Percentiles rank a stretch among this genome's conserved stretches.
Evolutionary conservation across 768 basidiomycete species (phyloP).

Genomic region (Leccinum subgranulosum): DNA sequence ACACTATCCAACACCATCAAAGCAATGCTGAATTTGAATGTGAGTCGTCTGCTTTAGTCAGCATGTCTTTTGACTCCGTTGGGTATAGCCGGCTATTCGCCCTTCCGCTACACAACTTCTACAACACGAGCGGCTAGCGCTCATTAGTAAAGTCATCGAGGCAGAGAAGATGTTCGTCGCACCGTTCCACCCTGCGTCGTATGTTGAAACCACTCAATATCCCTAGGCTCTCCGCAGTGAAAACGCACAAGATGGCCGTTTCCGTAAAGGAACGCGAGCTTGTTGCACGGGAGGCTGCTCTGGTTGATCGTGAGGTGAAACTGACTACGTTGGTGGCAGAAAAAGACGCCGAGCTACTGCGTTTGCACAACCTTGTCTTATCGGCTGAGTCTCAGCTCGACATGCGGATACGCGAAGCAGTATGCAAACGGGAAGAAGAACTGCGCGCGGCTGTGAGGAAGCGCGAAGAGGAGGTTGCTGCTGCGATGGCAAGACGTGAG

Average conservation of each 20-base stretch:
- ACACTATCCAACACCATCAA: slow-evolving; percentile 72
- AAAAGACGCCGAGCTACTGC: slow-evolving; percentile 60
- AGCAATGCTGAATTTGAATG: slow-evolving; percentile 84
- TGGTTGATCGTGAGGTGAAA: slow-evolving; percentile 56
- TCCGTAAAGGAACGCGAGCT: slow-evolving; percentile 65
- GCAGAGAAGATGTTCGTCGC: slow-evolving; percentile 69
- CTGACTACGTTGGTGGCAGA: slow-evolving; percentile 44
- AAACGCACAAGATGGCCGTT: slow-evolving; percentile 55
- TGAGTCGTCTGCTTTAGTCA: slow-evolving; percentile 33
- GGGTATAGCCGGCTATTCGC: slow-evolving; percentile 73
- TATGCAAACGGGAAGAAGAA: slow-evolving; percentile 65
- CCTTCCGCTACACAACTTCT: slow-evolving; percentile 79
- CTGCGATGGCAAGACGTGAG: slow-evolving; percentile 61
- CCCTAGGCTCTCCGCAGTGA: slow-evolving; percentile 60
- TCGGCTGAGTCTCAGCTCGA: slow-evolving; percentile 42
- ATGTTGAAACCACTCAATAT: neutral
- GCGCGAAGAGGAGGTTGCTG: slow-evolving; percentile 68
- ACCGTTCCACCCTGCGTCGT: neutral
- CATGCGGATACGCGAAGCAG: slow-evolving; percentile 50
- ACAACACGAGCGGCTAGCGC: slow-evolving; percentile 72
- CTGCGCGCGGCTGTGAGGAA: slow-evolving; percentile 60
- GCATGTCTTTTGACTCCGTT: neutral
- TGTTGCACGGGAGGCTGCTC: slow-evolving; percentile 47
- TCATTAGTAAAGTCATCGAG: slow-evolving; percentile 69
- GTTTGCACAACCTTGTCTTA: slow-evolving; percentile 44